Percentiles rank a stretch among this genome's conserved stretches.
phyloP scores from a whole-genome alignment of 1,139 yeast species.

The Martiniozyma asiatica region DNA sequence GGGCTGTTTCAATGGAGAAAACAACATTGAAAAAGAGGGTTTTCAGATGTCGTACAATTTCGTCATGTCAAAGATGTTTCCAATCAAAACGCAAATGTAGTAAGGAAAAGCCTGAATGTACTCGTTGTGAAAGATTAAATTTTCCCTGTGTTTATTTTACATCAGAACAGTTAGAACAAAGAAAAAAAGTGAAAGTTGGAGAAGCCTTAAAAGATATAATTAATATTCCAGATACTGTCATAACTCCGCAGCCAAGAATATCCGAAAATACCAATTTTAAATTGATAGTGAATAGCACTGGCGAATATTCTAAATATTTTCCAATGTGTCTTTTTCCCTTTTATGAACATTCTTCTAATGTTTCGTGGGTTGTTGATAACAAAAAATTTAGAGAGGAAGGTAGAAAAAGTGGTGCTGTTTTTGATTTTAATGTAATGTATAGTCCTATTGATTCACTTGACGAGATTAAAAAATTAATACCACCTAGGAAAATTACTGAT shows the following conservation, averaged over 20 bases:
- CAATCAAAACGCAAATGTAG: slow-evolving; percentile 14
- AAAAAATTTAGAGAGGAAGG: slow-evolving; percentile 4
- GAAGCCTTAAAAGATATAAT: slow-evolving; percentile 1
- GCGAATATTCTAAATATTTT: slow-evolving; percentile 15
- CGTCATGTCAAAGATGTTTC: slow-evolving; percentile 14
- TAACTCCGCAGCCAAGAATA: slow-evolving; percentile 10
- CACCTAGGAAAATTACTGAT: slow-evolving; percentile 8
- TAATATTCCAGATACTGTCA: slow-evolving; percentile 9
- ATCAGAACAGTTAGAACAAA: slow-evolving; percentile 6
- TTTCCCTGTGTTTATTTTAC: slow-evolving; percentile 13
- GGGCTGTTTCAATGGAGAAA: too few relatives aligned
- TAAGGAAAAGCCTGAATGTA: slow-evolving; percentile 10
- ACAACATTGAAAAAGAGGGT: slow-evolving; percentile 3
- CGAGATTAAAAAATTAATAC: slow-evolving; percentile 8
- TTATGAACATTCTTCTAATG: slow-evolving; percentile 12
- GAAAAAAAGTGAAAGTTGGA: slow-evolving; percentile 2
- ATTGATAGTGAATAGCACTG: slow-evolving; percentile 13
- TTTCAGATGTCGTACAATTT: slow-evolving; percentile 12
- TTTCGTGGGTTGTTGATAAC: slow-evolving; percentile 9
- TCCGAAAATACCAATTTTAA: slow-evolving; percentile 13
- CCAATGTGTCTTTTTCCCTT: slow-evolving; percentile 14
- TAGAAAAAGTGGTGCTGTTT: slow-evolving; percentile 6
- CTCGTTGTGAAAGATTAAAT: slow-evolving; percentile 9
- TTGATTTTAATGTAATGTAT: slow-evolving; percentile 11
- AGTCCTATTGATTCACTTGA: slow-evolving; percentile 6